Evolutionary conservation across 306 rosid genomes (phyloP), one percentile per base, ranked within the genome.

Genomic region (Prinsepia uniflora): DNA sequence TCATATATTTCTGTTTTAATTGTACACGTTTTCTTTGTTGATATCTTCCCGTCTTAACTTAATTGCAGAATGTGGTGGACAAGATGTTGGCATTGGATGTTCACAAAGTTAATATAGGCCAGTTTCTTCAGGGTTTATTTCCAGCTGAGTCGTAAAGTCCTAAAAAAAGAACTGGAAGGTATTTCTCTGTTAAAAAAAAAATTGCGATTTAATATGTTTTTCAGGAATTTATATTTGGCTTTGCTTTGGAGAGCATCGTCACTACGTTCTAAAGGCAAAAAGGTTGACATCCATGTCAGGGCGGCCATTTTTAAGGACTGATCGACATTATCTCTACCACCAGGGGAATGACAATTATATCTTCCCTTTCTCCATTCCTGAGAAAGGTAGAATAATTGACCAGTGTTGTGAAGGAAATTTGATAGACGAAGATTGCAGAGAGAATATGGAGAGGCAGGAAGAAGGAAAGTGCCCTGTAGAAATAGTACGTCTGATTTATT

Each of bases 51-150:
- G 0, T 14, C 64, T 59, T 59, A 7, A 70, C 8, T 43, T 10
- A 10, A 77, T 75, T 79, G 87, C 92, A 94, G 97, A 85, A 75
- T 70, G 82, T 87, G 47, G 82, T 79, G 75, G 88, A 84, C 80
- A 91, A 83, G 86, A 70, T 91, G 86, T 66, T 94, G 87, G 84
- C 81, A 42, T 91, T 89, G 47, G 91, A 89, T 71, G 79, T 86
- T 63, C 67, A 77, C 81, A 83, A 72, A 41, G 90, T 90, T 18
- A 84, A 91, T 72, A 59, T 91, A 30, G 81, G 77, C 79, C 80
- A 58, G 72, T 87, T 94, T 75, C 83, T 94, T 48, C 86, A 72
- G 80, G 88, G 81, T 60, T 76, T 90, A 68, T 90, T 88, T 79
- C 77, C 83, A 42, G 63, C 82, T 67, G 70, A 63, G 69, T 65